Base-by-base conservation (phyloP, 1,284 basidiomycete genomes). In the Moesziomyces sp. region DNA sequence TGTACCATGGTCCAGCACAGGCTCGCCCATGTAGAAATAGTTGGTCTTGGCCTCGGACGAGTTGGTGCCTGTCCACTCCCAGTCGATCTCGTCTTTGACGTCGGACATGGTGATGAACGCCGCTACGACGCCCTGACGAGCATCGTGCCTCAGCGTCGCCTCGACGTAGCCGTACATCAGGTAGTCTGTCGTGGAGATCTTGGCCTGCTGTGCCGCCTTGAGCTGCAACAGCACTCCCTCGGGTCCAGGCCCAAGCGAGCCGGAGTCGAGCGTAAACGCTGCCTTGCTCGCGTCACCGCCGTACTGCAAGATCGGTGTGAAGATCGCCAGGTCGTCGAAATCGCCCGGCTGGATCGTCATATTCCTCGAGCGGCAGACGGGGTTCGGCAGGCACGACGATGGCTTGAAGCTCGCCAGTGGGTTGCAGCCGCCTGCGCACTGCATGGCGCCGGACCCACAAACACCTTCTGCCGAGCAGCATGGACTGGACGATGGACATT, bases 401-500 rank as follows among this genome's bases (percentile, higher is more conserved):
- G 79, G 38, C 42, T 65, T 63, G 56, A 64, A 62, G 51, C 79
- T 81, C 23, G 40, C 54, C 63, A 76, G 23, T 0, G 81, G 76
- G 21, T 82, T 60, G 46, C 81, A 83, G n/a, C 81, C 81, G n/a
- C 71, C 70, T 11, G 72, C 77, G 58, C 80, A 80, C 24, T 80
- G 76, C 68, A 61, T 60, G 3, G 80, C 67, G 13, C 81, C 81
- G 0, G 64, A 61, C 8, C 81, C 81, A 44, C 81, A 82, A 19
- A 66, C 56, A 8, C 78, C 78, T 23, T 66, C 50, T 6, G 63
- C 46, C 3, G 78, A 79, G 50, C 79, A 81, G 67, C 79, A 81
- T 18, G 78, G 79, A 26, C 53, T 58, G 7, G 62, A 59, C 21
- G 46, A 23, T 11, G 78, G 77, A 49, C 79, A 81, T 10, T 57